Percentiles rank a stretch among this genome's conserved stretches.
These are phyloP conservation scores for Alternaria sp. DNA, from an alignment of 2,329 filamentous ascomycete genomes.

Conservation along the genomic window DNA sequence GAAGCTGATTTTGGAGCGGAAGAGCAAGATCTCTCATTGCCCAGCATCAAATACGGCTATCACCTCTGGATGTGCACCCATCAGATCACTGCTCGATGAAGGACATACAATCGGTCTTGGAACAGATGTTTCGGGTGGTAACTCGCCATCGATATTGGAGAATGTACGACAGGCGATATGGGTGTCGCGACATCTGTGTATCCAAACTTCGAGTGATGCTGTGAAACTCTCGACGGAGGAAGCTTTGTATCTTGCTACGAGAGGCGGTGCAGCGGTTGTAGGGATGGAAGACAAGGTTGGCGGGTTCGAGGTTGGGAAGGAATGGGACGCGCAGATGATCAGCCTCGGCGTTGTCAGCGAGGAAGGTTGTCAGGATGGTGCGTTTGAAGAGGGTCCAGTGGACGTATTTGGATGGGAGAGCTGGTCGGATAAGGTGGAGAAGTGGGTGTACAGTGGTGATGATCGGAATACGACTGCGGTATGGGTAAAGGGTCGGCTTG, in stretches of 20 bases:
- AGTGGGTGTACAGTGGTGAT: conserved; percentile 95
- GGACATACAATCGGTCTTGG: conserved; percentile 85
- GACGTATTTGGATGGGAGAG: conserved; percentile 91
- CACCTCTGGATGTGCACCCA: conserved; percentile 78
- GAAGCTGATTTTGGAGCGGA: conserved; percentile 65
- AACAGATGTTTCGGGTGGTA: conserved; percentile 91
- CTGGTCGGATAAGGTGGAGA: conserved; percentile 86
- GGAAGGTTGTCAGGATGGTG: conserved; percentile 43
- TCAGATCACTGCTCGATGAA: conserved; percentile 75
- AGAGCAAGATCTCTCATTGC: conserved; percentile 81
- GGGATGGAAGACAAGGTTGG: conserved; percentile 77
- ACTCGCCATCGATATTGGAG: conserved; percentile 80
- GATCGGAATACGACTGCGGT: conserved; percentile 88
- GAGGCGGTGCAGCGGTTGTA: conserved; percentile 84
- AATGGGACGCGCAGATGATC: conserved; percentile 90
- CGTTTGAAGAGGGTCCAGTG: conserved; percentile 69
- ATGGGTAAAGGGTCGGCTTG: conserved; percentile 86
- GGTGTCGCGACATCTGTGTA: conserved; percentile 75
- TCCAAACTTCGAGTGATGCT: conserved; percentile 53
- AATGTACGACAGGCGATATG: conserved; percentile 83
- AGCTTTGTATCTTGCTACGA: conserved; percentile 83
- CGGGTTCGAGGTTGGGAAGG: conserved; percentile 83
- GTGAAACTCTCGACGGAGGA: conserved; percentile 84
- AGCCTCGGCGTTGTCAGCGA: conserved; percentile 60
- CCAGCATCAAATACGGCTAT: conserved; percentile 86